Conservation (phyloP, 371 early-diverging fungal genomes). For the Lichtheimia corymbifera region DNA sequence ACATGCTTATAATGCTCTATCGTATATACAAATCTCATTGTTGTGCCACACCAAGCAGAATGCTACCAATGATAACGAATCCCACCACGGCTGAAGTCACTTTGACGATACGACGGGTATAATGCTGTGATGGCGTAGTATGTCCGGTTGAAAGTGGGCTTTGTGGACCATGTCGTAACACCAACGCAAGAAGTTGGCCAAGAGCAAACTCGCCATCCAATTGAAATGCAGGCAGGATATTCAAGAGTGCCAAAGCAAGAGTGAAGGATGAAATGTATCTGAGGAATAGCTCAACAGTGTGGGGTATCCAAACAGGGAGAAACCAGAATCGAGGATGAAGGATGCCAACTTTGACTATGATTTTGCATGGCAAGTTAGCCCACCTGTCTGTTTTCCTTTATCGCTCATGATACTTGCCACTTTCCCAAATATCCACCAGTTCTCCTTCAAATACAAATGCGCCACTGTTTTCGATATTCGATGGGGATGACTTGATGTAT, state of each 20-base stretch:
- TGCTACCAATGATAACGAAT: slow-evolving; percentile 47
- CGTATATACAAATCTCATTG: neutral
- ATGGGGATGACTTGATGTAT: slow-evolving; percentile 41
- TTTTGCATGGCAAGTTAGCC: neutral
- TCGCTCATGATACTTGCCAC: slow-evolving; percentile 32
- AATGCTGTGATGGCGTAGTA: slow-evolving; percentile 10
- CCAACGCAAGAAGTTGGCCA: slow-evolving; percentile 32
- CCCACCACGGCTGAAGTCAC: slow-evolving; percentile 37
- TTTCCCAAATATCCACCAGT: slow-evolving; percentile 62
- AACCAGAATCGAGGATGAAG: slow-evolving; percentile 56
- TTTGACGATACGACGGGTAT: slow-evolving; percentile 26
- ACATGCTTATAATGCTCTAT: neutral
- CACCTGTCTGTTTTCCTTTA: neutral
- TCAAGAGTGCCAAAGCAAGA: slow-evolving; percentile 72
- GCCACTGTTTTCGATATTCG: slow-evolving; percentile 31
- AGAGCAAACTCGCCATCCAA: slow-evolving; percentile 79
- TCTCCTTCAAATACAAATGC: slow-evolving; percentile 59
- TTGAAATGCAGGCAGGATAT: slow-evolving; percentile 77
- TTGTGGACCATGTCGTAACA: slow-evolving; percentile 18
- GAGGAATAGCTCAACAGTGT: slow-evolving; percentile 51
- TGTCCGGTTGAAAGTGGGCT: slow-evolving; percentile 10
- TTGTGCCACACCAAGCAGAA: slow-evolving; percentile 29
- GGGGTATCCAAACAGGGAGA: slow-evolving; percentile 64
- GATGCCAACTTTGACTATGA: slow-evolving; percentile 64
- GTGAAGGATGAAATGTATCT: slow-evolving; percentile 80